Evolutionary conservation across 1,139 yeast genomes (phyloP).

Genomic region (Wickerhamomyces sp.): DNA sequence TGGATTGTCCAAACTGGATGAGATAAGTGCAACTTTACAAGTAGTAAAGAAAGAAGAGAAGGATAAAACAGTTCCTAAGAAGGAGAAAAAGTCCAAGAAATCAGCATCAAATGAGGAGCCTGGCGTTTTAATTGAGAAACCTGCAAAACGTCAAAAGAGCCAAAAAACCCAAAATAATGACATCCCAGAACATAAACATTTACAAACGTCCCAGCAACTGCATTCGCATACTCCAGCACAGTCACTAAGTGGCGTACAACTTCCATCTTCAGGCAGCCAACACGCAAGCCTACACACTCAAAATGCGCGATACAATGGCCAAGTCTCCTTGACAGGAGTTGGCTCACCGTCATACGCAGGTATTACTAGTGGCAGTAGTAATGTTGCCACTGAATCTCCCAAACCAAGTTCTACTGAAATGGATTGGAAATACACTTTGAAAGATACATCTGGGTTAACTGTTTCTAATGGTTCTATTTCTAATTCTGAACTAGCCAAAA

Average conservation of each 20-base stretch:
- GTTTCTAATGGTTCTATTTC: conserved; percentile 45
- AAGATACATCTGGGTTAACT: conserved; percentile 32
- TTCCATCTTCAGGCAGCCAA: neutral
- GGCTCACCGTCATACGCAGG: conserved; percentile 9
- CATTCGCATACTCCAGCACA: too few relatives aligned
- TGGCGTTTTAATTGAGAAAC: too few relatives aligned
- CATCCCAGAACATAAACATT: too few relatives aligned
- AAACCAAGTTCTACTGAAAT: conserved; percentile 27
- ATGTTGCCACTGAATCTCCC: conserved; percentile 6
- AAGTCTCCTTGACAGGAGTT: conserved; percentile 3
- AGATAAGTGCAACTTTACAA: conserved; percentile 25
- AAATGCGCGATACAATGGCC: neutral
- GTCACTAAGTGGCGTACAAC: neutral
- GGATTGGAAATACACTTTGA: conserved; percentile 38
- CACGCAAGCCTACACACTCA: neutral
- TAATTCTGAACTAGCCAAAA: conserved; percentile 49
- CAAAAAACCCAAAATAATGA: too few relatives aligned
- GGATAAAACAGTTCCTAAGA: neutral
- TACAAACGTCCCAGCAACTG: too few relatives aligned
- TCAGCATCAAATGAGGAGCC: neutral
- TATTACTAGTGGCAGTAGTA: conserved; percentile 1
- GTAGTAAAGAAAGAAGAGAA: conserved; percentile 6
- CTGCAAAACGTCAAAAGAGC: too few relatives aligned
- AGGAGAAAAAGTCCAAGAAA: neutral
- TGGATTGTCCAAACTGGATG: conserved; percentile 22